phyloP scores from a whole-genome alignment of 1,139 yeast species.

The Geotrichum phurueaensis region DNA sequence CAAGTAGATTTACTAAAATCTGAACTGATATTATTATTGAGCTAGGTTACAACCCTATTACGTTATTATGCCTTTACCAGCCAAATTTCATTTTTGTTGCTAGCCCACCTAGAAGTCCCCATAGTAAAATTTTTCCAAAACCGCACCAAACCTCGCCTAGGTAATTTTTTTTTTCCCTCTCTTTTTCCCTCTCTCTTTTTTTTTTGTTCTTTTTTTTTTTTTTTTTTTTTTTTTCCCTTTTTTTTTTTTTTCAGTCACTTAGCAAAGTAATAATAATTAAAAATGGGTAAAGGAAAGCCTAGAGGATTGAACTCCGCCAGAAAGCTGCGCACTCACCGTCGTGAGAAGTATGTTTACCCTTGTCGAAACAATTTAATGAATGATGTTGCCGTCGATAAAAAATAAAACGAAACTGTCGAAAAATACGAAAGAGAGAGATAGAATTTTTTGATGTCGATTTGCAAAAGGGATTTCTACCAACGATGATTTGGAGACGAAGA shows the following conservation, averaged over 20 bases:
- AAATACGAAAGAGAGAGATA: background rate
- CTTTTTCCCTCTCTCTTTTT: conserved; percentile 7
- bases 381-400: background rate
- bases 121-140: background rate
- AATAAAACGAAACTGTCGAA: background rate
- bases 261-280: conserved; percentile 57
- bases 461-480: background rate
- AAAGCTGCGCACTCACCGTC: conserved; percentile 99
- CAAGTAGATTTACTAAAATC: background rate
- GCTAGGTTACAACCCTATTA: background rate
- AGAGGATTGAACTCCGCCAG: conserved; percentile 99
- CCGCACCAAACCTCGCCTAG: background rate
- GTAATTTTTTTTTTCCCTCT: background rate
- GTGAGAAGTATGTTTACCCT: conserved; percentile 66
- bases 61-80: background rate
- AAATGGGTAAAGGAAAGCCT: conserved; percentile 48
- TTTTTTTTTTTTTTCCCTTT: conserved; percentile 1
- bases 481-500: background rate
- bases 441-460: background rate
- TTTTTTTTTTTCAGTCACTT: conserved; percentile 37
- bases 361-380: background rate
- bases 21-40: background rate
- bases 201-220: background rate
- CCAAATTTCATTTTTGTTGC: background rate
- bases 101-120: background rate